Evolutionary conservation across 2,329 filamentous ascomycete genomes (phyloP), one percentile per base, ranked within the genome.

Genomic region (Fusarium albidum): DNA sequence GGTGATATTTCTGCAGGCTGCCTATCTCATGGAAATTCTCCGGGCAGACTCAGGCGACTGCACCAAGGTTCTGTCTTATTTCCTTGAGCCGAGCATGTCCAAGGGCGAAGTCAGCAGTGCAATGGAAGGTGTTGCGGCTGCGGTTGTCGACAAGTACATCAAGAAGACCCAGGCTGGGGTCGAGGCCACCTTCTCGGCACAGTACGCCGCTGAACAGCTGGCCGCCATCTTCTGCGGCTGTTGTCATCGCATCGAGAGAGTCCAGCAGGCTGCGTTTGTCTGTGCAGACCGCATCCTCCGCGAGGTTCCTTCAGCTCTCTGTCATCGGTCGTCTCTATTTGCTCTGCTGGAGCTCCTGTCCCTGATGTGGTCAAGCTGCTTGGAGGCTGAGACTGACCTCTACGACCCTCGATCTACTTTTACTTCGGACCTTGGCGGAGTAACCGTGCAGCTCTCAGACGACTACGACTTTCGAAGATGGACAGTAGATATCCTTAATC

Each of bases 311-410:
- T 97, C 95, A 4, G 89, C 91, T 3, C 80, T 99, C 13, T 98
- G 94, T 68, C 90, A 97, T 68, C 90, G 90, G 63, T 87, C 89
- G 7, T 96, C 96, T 2, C 79, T 99, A 0, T 99, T 98, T 74
- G 92, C 94, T 3, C 80, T 99, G 13, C 80, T 99, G 9, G 96
- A 99, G 71, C 82, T 99, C 5, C 78, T 99, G 14, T 94, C 92
- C 4, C 83, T 99, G 25, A 92, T 99, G 88, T 99, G 94, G 94
- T 86, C 86, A 40, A 94, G 92, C 68, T 99, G 95, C 69, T 79
- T 99, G 13, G 94, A 99, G 71, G 90, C 90, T 11, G 95, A 99
- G 71, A 93, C 93, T 0, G 94, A 99, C 65, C 87, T 96, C 67
- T 99, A 98, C 68, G 87, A 92, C 45, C 96, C 92, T 75, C 87